phyloP scores from a whole-genome alignment of 2,329 filamentous ascomycete genomes.

The Uncinocarpus reesii region DNA sequence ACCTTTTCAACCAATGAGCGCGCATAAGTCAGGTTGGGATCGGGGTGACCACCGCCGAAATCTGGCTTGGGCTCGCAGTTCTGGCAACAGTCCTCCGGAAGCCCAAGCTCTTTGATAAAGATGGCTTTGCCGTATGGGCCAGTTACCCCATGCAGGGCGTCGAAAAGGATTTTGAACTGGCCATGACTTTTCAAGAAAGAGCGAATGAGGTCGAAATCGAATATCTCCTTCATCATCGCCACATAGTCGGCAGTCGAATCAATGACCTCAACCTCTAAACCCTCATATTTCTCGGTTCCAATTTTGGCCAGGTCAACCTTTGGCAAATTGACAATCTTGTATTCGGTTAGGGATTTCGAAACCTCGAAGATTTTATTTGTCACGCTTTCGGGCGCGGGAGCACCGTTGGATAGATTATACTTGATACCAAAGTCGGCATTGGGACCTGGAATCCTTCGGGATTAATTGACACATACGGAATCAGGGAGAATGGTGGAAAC shows the following conservation, averaged over 20 bases:
- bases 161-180: conserved; percentile 95
- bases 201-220: conserved; percentile 94
- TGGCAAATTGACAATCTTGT: conserved; percentile 82
- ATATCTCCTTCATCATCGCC: conserved; percentile 94
- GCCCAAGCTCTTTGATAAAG: conserved; percentile 85
- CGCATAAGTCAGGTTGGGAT: conserved; percentile 95
- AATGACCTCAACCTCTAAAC: conserved; percentile 86
- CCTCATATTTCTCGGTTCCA: conserved; percentile 72
- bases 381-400: conserved; percentile 86
- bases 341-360: conserved; percentile 79
- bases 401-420: conserved; percentile 96
- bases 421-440: conserved; percentile 98
- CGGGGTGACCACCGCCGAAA: conserved; percentile 94
- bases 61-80: conserved; percentile 89
- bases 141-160: conserved; percentile 87
- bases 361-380: conserved; percentile 96
- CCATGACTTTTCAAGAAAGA: conserved; percentile 77
- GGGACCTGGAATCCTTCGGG: conserved; percentile 51
- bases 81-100: conserved; percentile 66
- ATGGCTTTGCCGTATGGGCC: conserved; percentile 91
- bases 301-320: conserved; percentile 75
- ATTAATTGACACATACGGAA: background rate
- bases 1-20: conserved; percentile 89
- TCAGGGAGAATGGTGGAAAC: background rate
- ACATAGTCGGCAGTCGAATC: conserved; percentile 89